phyloP scores from a whole-genome alignment of 805 yeast genomes.

The Sporopachydermia lactativora region DNA sequence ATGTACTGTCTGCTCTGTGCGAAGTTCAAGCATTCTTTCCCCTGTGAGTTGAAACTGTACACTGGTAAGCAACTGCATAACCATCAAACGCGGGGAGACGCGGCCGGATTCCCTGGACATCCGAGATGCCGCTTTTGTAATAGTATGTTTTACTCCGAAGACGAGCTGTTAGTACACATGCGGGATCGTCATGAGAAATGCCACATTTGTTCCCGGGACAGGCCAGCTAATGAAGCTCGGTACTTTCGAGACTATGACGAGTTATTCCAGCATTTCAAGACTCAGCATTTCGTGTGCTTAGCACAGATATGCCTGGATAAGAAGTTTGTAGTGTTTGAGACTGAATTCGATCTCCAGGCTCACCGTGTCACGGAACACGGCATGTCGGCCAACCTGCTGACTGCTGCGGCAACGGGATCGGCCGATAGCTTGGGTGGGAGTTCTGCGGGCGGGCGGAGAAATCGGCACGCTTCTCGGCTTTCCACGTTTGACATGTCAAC shows the following conservation, averaged over 20 bases:
- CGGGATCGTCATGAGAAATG: conserved; percentile 80
- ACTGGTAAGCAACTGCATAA: conserved; percentile 44
- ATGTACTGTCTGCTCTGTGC: conserved; percentile 67
- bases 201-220: conserved; percentile 65
- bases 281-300: conserved; percentile 63
- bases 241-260: conserved; percentile 69
- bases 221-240: conserved; percentile 42
- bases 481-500: conserved; percentile 33
- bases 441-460: conserved; percentile 17
- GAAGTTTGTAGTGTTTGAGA: conserved; percentile 83
- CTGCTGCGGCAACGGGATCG: neutral
- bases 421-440: conserved; percentile 3
- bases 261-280: conserved; percentile 60
- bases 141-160: conserved; percentile 69
- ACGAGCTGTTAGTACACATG: conserved; percentile 72
- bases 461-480: conserved; percentile 43
- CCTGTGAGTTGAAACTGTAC: conserved; percentile 52
- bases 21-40: conserved; percentile 61
- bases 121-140: conserved; percentile 78
- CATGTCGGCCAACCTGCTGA: conserved; percentile 9
- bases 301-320: conserved; percentile 71
- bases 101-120: conserved; percentile 70
- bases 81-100: conserved; percentile 66
- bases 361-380: conserved; percentile 82
- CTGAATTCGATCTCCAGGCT: conserved; percentile 73